phyloP scores from a whole-genome alignment of 1,284 basidiomycete species.

The Filobasidium uniguttulatum region DNA sequence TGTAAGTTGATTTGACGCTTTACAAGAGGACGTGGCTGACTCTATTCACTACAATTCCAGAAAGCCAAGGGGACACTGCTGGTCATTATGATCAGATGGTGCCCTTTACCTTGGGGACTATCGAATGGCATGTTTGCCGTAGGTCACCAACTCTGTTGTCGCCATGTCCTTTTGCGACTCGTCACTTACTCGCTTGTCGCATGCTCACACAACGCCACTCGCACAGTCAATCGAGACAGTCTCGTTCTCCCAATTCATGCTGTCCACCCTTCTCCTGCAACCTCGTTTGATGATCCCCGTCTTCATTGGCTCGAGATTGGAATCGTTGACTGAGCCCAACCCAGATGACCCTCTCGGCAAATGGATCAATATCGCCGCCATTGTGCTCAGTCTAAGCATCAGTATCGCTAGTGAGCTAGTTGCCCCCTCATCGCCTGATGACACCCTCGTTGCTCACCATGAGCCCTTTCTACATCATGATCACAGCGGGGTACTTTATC shows the following conservation, averaged over 20 bases:
- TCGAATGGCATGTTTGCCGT: constrained; percentile 36
- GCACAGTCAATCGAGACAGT: constrained; percentile 32
- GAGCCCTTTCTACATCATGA: neutral
- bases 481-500: constrained; percentile 28
- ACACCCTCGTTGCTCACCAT: neutral
- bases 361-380: constrained; percentile 33
- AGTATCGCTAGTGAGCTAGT: constrained; percentile 18
- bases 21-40: neutral
- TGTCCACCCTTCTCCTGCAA: constrained; percentile 23
- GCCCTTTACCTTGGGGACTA: constrained; percentile 35
- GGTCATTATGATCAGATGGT: constrained; percentile 36
- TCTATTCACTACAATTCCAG: neutral
- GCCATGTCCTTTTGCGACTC: neutral
- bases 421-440: neutral
- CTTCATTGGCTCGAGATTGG: constrained; percentile 35
- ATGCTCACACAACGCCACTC: no score
- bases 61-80: constrained; percentile 25
- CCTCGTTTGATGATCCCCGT: constrained; percentile 29
- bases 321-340: constrained; percentile 21
- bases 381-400: constrained; percentile 22
- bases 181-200: neutral
- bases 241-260: constrained; percentile 31
- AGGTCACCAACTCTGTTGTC: constrained; percentile 13
- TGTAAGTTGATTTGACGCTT: constrained; percentile 7
- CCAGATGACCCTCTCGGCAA: constrained; percentile 23